Evolutionary conservation across 352 stramenopile species (phyloP).

Genomic region (Phytophthora melonis): DNA sequence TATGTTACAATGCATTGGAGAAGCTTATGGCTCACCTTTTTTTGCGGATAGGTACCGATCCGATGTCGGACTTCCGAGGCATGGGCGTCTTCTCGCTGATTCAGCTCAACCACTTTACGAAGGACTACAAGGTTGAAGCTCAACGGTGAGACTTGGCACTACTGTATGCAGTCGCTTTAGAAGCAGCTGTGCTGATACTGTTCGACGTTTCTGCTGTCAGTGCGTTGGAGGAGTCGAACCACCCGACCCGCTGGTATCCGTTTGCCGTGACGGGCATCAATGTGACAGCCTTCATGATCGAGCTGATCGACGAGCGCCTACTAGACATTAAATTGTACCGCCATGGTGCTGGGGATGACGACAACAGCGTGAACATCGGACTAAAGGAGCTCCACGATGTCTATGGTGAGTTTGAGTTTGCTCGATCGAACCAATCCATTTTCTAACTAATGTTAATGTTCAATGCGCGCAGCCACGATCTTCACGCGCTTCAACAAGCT

Average conservation of each 20-base stretch:
- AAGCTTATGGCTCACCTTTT: background rate
- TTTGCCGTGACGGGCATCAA: constrained; percentile 91
- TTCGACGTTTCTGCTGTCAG: constrained; percentile 33
- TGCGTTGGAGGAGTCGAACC: constrained; percentile 82
- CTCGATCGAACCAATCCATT: too few relatives aligned
- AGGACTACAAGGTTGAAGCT: constrained; percentile 79
- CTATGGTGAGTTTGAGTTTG: constrained; percentile 78
- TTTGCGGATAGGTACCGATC: constrained; percentile 65
- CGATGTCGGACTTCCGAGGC: constrained; percentile 87
- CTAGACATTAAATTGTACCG: constrained; percentile 82
- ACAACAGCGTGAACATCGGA: constrained; percentile 48
- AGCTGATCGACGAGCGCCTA: constrained; percentile 77
- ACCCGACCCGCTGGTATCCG: constrained; percentile 87
- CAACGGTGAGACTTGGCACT: constrained; percentile 47
- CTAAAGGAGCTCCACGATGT: constrained; percentile 73
- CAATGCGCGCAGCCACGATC: constrained; percentile 53
- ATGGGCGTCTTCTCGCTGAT: constrained; percentile 85
- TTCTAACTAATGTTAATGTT: too few relatives aligned
- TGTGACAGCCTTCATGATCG: constrained; percentile 83
- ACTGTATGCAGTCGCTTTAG: background rate
- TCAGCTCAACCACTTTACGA: constrained; percentile 82
- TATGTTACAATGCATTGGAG: background rate
- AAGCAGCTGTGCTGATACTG: background rate
- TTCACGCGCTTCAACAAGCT: constrained; percentile 88
- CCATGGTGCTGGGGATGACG: constrained; percentile 28